phyloP scores from a whole-genome alignment of 1,139 yeast genomes.

The Yamadazyma membranifaciens region DNA sequence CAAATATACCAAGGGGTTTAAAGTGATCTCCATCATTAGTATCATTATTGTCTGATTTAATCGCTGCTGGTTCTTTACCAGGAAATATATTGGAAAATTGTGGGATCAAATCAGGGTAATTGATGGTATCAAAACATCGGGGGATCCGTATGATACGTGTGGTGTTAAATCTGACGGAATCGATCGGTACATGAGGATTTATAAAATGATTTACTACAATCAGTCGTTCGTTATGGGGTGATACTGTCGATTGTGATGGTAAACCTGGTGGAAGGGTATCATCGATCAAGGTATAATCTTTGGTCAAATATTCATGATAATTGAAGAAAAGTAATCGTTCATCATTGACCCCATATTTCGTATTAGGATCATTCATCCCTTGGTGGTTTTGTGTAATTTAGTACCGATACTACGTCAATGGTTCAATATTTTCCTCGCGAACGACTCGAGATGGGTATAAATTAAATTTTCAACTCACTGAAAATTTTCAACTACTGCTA shows the following conservation, averaged over 20 bases:
- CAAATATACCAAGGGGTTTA: conserved; percentile 35
- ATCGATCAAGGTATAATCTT: conserved; percentile 22
- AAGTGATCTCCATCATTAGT: conserved; percentile 21
- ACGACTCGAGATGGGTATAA: neutral
- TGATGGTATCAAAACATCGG: conserved; percentile 35
- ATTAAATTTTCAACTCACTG: neutral
- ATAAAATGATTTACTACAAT: conserved; percentile 67
- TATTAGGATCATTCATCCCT: conserved; percentile 7
- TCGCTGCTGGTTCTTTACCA: conserved; percentile 69
- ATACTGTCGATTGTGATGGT: neutral
- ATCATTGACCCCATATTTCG: conserved; percentile 5
- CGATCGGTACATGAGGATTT: conserved; percentile 37
- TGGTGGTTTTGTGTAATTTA: neutral
- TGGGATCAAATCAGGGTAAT: conserved; percentile 45
- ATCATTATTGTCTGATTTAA: conserved; percentile 8
- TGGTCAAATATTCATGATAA: conserved; percentile 57
- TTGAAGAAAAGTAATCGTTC: conserved; percentile 48
- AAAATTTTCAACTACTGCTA: neutral
- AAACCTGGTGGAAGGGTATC: conserved; percentile 10
- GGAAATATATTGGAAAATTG: conserved; percentile 59
- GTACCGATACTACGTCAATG: too few relatives aligned
- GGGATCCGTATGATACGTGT: conserved; percentile 70
- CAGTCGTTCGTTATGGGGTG: conserved; percentile 17
- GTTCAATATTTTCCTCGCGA: conserved; percentile 1
- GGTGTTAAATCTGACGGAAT: conserved; percentile 25